Base-by-base conservation (phyloP, 352 stramenopile species). In the Phytophthora podocarpi region DNA sequence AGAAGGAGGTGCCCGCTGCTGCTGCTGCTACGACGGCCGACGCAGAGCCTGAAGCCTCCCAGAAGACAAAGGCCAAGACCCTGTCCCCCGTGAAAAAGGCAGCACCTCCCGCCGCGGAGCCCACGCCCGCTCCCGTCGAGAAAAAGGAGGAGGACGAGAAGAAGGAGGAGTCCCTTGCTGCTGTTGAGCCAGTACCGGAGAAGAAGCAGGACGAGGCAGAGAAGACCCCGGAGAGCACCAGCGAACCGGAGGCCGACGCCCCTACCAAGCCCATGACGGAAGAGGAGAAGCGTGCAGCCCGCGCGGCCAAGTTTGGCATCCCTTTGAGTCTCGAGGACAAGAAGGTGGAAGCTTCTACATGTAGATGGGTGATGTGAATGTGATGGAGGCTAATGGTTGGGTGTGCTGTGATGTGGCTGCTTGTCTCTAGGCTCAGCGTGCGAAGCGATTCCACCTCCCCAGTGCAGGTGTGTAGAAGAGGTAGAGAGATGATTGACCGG, bases 231-330 rank as follows among this genome's bases (percentile, higher is more conserved):
- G 40, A 58, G 13, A 60, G 5, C 24, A 48, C 2, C 16, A 61
- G 10, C 9, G 47, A 24, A 32, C 30, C 63, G 24, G 45, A 71
- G 59, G n/a, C 35, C 12, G 47, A 72, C 2, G 59, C 43, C 10
- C 21, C 64, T 18, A 26, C 47, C 13, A 72, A 85, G 42, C 37
- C 59, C 8, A 45, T 78, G 62, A 88, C 84, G 34, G 84, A 93
- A 55, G 77, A 90, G 31, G 81, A 93, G 57, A 95, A 95, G 72
- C 78, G 83, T 52, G 87, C 82, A 55, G 73, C 73, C 3, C 83
- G 86, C 27, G 86, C 86, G 4, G 84, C 85, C 46, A 95, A 95
- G 64, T 95, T 89, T 55, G 82, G 82, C 39, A 85, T 91, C 47
- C 80, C 84, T 11, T 57, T 82, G 50, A 84, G 84, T 49, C 66